phyloP scores from a whole-genome alignment of 2,329 filamentous ascomycete species.

The Nothomitra cinnamomea region DNA sequence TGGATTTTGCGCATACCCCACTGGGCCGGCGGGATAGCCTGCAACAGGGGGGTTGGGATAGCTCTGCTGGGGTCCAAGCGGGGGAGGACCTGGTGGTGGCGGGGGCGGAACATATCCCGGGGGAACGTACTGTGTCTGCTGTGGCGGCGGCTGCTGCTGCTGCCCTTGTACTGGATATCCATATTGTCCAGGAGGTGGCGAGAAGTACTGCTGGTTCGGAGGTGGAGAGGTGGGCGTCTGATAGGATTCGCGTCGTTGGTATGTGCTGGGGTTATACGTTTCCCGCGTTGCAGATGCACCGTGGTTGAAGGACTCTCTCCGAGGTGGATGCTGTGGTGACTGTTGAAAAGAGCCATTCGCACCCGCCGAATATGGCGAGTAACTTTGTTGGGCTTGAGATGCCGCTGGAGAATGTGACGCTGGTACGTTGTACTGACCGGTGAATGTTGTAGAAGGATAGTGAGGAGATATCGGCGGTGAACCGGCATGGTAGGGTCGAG shows the following conservation, averaged over 20 bases:
- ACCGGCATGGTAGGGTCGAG: constrained; percentile 20
- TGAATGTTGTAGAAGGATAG: constrained; percentile 38
- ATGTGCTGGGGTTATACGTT: constrained; percentile 30
- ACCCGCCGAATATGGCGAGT: background rate
- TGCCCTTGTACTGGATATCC: constrained; percentile 21
- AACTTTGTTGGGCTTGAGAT: background rate
- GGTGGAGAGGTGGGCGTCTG: constrained; percentile 38
- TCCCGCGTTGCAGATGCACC: constrained; percentile 3
- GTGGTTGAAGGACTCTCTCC: constrained; percentile 18
- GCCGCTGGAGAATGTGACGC: constrained; percentile 4
- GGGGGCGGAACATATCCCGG: constrained; percentile 51
- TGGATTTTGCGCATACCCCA: constrained; percentile 35
- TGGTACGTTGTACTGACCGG: constrained; percentile 10
- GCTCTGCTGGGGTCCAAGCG: constrained; percentile 30
- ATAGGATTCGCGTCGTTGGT: constrained; percentile 19
- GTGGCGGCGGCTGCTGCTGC: constrained; percentile 23
- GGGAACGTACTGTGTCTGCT: constrained; percentile 28
- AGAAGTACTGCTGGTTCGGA: constrained; percentile 39
- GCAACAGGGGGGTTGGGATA: constrained; percentile 25
- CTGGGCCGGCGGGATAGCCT: constrained; percentile 30
- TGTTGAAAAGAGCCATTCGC: constrained; percentile 4
- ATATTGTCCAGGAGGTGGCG: constrained; percentile 17
- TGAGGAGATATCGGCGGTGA: constrained; percentile 23
- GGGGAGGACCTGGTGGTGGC: constrained; percentile 47
- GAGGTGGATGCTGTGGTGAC: background rate